phyloP scores from a whole-genome alignment of 164 flowering plant genomes.

The Aristolochia fimbriata region DNA sequence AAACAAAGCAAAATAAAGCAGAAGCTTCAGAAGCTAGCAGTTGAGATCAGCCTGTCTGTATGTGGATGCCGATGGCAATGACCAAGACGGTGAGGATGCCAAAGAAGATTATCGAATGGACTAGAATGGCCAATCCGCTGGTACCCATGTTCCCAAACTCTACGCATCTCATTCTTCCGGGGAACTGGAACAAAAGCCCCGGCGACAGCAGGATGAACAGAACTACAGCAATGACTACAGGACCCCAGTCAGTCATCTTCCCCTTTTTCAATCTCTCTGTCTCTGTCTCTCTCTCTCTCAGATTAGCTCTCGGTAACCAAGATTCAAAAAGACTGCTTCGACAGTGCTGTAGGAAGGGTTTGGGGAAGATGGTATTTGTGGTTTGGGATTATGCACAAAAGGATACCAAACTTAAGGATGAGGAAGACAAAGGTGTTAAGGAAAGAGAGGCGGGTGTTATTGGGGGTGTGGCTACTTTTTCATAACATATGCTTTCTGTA shows the following conservation, averaged over 20 bases:
- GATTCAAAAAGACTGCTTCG: too few relatives aligned
- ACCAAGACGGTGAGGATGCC: constrained; percentile 46
- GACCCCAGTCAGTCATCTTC: constrained; percentile 70
- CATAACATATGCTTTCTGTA: too few relatives aligned
- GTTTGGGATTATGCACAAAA: background rate
- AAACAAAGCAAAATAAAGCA: background rate
- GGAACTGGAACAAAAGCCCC: constrained; percentile 59
- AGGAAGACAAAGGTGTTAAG: constrained; percentile 19
- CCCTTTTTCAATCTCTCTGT: background rate
- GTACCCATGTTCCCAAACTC: constrained; percentile 78
- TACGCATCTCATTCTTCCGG: constrained; percentile 47
- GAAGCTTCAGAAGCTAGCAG: background rate
- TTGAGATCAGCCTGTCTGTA: constrained; percentile 27
- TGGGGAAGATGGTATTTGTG: background rate
- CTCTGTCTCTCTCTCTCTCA: too few relatives aligned
- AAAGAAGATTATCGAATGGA: constrained; percentile 55
- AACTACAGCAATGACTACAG: constrained; percentile 39
- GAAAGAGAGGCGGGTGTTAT: too few relatives aligned
- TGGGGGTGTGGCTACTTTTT: too few relatives aligned
- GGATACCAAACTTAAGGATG: background rate
- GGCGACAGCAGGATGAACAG: constrained; percentile 65
- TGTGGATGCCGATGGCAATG: constrained; percentile 57
- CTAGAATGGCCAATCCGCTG: constrained; percentile 58
- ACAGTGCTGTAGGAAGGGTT: too few relatives aligned
- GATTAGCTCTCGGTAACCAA: too few relatives aligned